These are phyloP conservation scores for Huntiella moniliformis DNA, from an alignment of 2,329 filamentous ascomycete genomes.

Conservation along the genomic window DNA sequence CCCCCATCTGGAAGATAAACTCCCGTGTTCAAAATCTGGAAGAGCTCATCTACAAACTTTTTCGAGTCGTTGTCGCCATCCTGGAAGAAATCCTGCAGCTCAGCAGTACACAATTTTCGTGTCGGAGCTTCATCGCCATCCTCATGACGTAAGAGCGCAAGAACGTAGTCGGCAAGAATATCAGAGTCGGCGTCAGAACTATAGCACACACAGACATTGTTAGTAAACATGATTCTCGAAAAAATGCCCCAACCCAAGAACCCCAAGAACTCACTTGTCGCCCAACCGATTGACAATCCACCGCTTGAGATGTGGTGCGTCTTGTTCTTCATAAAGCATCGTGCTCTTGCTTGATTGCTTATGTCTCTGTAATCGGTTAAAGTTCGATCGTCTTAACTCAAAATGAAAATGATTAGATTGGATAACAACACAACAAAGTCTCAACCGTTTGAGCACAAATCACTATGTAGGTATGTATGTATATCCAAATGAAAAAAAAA, in stretches of 20 bases:
- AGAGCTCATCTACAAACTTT: slow-evolving; percentile 34
- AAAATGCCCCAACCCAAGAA: too few species aligned
- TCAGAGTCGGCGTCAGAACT: slow-evolving; percentile 67
- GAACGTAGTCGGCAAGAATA: slow-evolving; percentile 69
- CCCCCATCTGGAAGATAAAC: slow-evolving; percentile 26
- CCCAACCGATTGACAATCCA: slow-evolving; percentile 66
- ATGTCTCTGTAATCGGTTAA: not conserved
- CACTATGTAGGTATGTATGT: too few species aligned
- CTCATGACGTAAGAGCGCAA: slow-evolving; percentile 49
- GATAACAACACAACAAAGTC: too few species aligned
- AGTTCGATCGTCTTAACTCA: too few species aligned
- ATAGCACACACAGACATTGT: not conserved
- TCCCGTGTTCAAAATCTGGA: slow-evolving; percentile 37
- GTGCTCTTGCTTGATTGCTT: not conserved
- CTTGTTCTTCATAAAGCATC: slow-evolving; percentile 45
- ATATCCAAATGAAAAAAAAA: too few species aligned
- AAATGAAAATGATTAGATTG: too few species aligned
- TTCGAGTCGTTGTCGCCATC: slow-evolving; percentile 26
- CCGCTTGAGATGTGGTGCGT: slow-evolving; percentile 45
- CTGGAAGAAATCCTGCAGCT: slow-evolving; percentile 58
- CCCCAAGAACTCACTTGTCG: slow-evolving; percentile 38
- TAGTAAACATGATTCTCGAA: too few species aligned
- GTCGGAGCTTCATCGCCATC: slow-evolving; percentile 48
- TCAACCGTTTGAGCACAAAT: too few species aligned
- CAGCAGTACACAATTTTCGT: slow-evolving; percentile 46